Evolutionary conservation across 306 rosid species (phyloP).

Genomic region (Senna tora): DNA sequence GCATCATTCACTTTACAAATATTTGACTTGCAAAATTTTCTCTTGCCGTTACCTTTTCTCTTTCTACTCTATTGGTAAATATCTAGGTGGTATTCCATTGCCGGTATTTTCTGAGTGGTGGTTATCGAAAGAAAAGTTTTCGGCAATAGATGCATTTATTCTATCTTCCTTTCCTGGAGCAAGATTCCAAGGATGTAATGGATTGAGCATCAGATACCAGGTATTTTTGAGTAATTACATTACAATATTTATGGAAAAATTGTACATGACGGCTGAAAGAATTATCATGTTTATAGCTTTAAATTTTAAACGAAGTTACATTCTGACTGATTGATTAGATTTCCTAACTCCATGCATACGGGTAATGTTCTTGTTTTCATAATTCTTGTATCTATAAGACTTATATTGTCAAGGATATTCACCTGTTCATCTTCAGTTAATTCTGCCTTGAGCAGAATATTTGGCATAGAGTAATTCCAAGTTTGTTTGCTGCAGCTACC

Average conservation of each 20-base stretch:
- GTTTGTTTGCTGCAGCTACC: slow-evolving; percentile 68
- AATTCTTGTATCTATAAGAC: slow-evolving; percentile 18
- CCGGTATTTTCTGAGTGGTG: slow-evolving; percentile 97
- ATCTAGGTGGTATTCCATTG: slow-evolving; percentile 84
- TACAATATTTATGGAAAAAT: background rate
- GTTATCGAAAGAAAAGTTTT: slow-evolving; percentile 80
- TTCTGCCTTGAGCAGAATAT: slow-evolving; percentile 8
- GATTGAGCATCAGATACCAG: slow-evolving; percentile 93
- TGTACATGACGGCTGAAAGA: slow-evolving; percentile 23
- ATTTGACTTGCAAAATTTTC: background rate
- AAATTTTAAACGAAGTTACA: slow-evolving; percentile 26
- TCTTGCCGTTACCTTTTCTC: slow-evolving; percentile 17
- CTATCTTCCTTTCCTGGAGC: slow-evolving; percentile 77
- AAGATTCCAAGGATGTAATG: slow-evolving; percentile 71
- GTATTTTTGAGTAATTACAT: slow-evolving; percentile 46
- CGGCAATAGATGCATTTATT: slow-evolving; percentile 78
- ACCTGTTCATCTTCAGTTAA: slow-evolving; percentile 16
- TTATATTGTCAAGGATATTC: background rate
- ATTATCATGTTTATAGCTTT: background rate
- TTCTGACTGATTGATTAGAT: slow-evolving; percentile 3
- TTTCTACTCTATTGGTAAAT: slow-evolving; percentile 31
- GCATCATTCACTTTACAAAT: slow-evolving; percentile 11
- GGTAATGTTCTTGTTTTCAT: background rate
- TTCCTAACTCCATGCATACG: slow-evolving; percentile 9
- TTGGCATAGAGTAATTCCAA: slow-evolving; percentile 28